phyloP scores from a whole-genome alignment of 371 early-diverging fungal genomes.

The Batrachochytrium dendrobatidis region DNA sequence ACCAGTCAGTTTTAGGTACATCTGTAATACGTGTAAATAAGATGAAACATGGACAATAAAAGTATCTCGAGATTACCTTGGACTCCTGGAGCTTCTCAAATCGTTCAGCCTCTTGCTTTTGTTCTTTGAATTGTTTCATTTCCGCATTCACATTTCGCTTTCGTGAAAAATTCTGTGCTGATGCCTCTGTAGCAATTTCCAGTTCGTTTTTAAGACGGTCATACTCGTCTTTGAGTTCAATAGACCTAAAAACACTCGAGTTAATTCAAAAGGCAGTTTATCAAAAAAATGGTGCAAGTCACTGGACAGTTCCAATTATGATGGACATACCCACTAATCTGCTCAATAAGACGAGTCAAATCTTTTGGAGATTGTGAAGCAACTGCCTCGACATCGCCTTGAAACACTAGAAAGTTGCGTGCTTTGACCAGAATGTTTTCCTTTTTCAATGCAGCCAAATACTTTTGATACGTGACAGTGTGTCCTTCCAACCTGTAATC shows the following conservation, averaged over 20 bases:
- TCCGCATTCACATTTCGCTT: conserved; percentile 81
- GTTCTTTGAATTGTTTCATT: conserved; percentile 84
- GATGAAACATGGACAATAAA: conserved; percentile 2
- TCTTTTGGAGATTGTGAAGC: conserved; percentile 94
- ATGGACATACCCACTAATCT: conserved; percentile 73
- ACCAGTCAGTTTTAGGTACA: background rate
- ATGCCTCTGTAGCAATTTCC: conserved; percentile 81
- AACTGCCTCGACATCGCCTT: conserved; percentile 97
- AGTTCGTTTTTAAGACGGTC: conserved; percentile 73
- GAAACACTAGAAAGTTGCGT: conserved; percentile 97
- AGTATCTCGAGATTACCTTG: background rate
- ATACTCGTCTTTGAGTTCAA: conserved; percentile 83
- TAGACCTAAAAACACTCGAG: conserved; percentile 48
- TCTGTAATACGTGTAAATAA: background rate
- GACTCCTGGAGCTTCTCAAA: conserved; percentile 58
- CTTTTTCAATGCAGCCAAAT: conserved; percentile 69
- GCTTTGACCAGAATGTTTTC: conserved; percentile 92
- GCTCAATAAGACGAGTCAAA: conserved; percentile 89
- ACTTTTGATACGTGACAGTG: conserved; percentile 59
- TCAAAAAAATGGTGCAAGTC: background rate
- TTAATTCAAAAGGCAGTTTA: background rate
- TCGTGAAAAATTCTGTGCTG: conserved; percentile 78
- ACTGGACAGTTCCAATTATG: background rate
- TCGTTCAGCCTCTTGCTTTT: conserved; percentile 81
- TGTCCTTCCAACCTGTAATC: conserved; percentile 84